Evolutionary conservation across 192 early-diverging fungal genomes (phyloP).

Genomic region (Coemansia javaensis): DNA sequence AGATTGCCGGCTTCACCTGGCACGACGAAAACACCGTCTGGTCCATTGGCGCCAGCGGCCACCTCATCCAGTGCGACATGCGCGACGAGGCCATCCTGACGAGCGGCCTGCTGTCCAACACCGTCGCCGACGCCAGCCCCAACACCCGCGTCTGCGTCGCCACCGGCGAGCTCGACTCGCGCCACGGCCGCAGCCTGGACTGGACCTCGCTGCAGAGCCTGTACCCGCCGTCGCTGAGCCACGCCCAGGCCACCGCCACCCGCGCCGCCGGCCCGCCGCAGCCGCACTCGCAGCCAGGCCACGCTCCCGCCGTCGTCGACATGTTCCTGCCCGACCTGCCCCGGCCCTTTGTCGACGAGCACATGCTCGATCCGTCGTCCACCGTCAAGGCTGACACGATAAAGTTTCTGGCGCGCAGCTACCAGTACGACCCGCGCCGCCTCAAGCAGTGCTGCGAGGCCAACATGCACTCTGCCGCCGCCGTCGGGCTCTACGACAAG

Average conservation of each 20-base stretch:
- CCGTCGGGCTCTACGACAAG: conserved; percentile 12
- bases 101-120: conserved; percentile 17
- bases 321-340: conserved; percentile 29
- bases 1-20: conserved; percentile 38
- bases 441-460: conserved; percentile 34
- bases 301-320: conserved; percentile 5
- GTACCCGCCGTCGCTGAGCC: neutral
- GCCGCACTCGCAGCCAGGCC: too few species aligned
- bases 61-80: conserved; percentile 44
- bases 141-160: conserved; percentile 24
- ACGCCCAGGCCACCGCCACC: neutral
- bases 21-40: conserved; percentile 43
- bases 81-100: conserved; percentile 29
- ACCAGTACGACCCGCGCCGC: conserved; percentile 36
- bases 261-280: too few species aligned
- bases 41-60: conserved; percentile 17
- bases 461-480: conserved; percentile 12
- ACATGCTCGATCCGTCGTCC: conserved; percentile 16
- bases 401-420: conserved; percentile 25
- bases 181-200: neutral
- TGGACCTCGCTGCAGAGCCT: neutral
- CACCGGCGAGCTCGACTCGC: conserved; percentile 7
- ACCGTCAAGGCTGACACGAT: conserved; percentile 12
- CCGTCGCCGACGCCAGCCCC: conserved; percentile 28
- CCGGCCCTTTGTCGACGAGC: conserved; percentile 38